These are phyloP conservation scores for Capronia coronata DNA, from an alignment of 2,329 filamentous ascomycete species.

Conservation along the genomic window DNA sequence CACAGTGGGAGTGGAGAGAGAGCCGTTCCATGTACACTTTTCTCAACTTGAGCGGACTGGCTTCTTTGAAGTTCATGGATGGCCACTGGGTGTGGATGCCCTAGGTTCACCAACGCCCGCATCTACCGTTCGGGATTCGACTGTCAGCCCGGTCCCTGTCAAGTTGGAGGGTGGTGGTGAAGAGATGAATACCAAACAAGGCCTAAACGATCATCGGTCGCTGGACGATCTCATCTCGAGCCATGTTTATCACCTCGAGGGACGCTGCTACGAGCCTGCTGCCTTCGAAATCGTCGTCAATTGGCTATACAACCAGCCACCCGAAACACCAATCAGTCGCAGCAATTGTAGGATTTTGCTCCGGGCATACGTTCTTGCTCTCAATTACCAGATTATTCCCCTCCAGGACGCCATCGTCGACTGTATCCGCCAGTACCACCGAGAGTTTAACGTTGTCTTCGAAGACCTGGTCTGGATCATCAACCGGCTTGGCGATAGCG, in stretches of 20 bases:
- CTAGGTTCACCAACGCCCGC: neutral
- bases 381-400: conserved; percentile 14
- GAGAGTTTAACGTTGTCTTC: conserved; percentile 13
- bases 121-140: neutral
- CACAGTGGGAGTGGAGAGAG: conserved; percentile 14
- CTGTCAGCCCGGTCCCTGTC: neutral
- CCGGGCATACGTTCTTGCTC: conserved; percentile 23
- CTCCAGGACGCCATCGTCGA: conserved; percentile 27
- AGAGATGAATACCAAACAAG: neutral
- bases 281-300: conserved; percentile 25
- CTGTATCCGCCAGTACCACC: conserved; percentile 20
- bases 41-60: conserved; percentile 13
- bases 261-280: conserved; percentile 9
- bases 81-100: neutral
- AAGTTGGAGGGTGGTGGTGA: conserved; percentile 1
- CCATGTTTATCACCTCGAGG: conserved; percentile 15
- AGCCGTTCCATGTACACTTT: conserved; percentile 21
- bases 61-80: conserved; percentile 24
- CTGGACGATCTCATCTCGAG: neutral
- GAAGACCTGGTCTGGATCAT: conserved; percentile 23
- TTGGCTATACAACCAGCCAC: conserved; percentile 21
- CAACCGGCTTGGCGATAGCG: conserved; percentile 14
- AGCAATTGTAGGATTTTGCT: conserved; percentile 9
- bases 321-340: neutral
- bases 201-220: neutral